phyloP scores from a whole-genome alignment of 2,329 filamentous ascomycete genomes.

The Dactylellina cionopaga region DNA sequence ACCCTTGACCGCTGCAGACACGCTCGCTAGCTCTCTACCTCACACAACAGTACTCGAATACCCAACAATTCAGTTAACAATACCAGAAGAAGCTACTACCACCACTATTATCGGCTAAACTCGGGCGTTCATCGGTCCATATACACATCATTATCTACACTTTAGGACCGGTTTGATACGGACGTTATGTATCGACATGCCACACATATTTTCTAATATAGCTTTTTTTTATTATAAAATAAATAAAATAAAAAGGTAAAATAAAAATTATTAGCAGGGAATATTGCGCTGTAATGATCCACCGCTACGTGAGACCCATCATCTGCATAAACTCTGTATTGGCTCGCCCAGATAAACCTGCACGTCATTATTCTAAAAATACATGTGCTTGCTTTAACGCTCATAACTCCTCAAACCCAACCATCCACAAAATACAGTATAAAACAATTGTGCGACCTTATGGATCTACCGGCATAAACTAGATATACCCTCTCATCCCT shows the following conservation, averaged over 20 bases:
- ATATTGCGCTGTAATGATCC: too few relatives aligned
- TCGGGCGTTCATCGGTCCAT: not conserved
- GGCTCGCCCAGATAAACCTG: too few relatives aligned
- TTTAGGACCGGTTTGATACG: too few relatives aligned
- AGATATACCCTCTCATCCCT: not conserved
- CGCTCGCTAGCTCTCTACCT: constrained; percentile 1
- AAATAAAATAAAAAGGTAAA: too few relatives aligned
- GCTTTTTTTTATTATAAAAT: too few relatives aligned
- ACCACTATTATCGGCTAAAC: not conserved
- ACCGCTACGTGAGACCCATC: too few relatives aligned
- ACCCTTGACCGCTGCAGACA: not conserved
- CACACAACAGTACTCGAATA: constrained; percentile 35
- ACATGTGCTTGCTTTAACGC: not conserved
- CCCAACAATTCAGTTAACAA: constrained; percentile 17
- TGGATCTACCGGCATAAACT: not conserved
- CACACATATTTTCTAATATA: not conserved
- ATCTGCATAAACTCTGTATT: too few relatives aligned
- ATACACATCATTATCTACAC: not conserved
- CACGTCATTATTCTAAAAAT: too few relatives aligned
- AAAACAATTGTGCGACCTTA: not conserved
- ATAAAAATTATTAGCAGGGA: too few relatives aligned
- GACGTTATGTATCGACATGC: too few relatives aligned
- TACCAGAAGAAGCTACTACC: not conserved
- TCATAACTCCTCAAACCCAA: constrained; percentile 19
- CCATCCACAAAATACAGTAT: constrained; percentile 2